These are phyloP conservation scores for Lactarius pseudohatsudake DNA, from an alignment of 768 basidiomycete genomes.

Conservation along the genomic window DNA sequence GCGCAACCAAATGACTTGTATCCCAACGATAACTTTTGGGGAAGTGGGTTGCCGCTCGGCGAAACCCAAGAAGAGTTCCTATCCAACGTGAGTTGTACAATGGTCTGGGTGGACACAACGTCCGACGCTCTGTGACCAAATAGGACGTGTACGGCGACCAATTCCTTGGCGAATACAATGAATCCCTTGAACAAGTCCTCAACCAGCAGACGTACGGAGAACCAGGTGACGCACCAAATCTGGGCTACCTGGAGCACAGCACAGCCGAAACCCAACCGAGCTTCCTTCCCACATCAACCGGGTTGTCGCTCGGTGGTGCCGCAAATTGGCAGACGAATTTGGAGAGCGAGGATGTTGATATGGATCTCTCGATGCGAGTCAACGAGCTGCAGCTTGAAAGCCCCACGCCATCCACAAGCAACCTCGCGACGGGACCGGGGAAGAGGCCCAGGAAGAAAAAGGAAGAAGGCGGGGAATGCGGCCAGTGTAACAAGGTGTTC, in stretches of 20 bases:
- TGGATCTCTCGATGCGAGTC: neutral
- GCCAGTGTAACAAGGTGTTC: slow-evolving; percentile 8
- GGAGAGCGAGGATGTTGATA: neutral
- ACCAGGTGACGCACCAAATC: no score
- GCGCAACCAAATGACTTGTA: neutral
- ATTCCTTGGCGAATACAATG: neutral
- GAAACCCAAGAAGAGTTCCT: neutral
- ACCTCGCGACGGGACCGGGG: neutral
- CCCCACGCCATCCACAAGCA: neutral
- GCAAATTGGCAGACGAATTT: neutral
- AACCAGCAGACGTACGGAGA: neutral
- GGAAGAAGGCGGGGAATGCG: slow-evolving; percentile 18
- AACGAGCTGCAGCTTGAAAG: neutral
- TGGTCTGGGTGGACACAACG: neutral
- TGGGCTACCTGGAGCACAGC: neutral
- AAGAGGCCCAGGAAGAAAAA: slow-evolving; percentile 1
- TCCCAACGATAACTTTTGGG: neutral
- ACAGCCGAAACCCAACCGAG: neutral
- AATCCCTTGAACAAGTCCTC: neutral
- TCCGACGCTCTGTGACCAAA: neutral
- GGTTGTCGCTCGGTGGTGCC: neutral
- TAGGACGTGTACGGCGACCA: neutral
- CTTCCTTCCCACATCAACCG: neutral
- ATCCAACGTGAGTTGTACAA: slow-evolving; percentile 3
- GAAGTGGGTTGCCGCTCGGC: neutral